Evolutionary conservation across 306 rosid genomes (phyloP).

Genomic region (Hippophae rhamnoides): DNA sequence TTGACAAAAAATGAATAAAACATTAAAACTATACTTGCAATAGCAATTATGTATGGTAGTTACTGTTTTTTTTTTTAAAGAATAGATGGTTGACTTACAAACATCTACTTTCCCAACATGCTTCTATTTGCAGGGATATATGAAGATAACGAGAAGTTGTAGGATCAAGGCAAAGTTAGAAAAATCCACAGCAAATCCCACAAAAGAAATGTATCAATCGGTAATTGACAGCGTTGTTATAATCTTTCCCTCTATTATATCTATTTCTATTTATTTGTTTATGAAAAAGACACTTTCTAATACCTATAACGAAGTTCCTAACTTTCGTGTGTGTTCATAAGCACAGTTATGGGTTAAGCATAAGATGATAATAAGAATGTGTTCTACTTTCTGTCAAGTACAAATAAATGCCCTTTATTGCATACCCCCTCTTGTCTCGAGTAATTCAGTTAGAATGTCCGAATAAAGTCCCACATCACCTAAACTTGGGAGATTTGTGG

Average conservation of each 20-base stretch:
- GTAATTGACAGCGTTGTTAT: conserved; percentile 14
- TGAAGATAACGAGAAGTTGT: conserved; percentile 15
- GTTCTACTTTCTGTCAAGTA: conserved; percentile 2
- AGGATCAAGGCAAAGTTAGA: conserved; percentile 7
- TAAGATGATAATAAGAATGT: neutral
- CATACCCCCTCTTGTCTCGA: neutral
- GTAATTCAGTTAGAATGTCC: neutral
- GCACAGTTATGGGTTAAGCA: conserved; percentile 7
- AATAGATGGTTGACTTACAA: neutral
- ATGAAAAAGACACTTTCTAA: no score
- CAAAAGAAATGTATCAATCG: conserved; percentile 13
- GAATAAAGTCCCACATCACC: neutral
- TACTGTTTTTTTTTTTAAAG: neutral
- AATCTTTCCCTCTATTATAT: neutral
- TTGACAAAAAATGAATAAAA: no score
- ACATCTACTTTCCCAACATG: neutral
- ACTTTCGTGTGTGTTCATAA: neutral
- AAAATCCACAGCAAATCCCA: conserved; percentile 16
- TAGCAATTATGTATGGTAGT: no score
- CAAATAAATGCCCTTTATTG: neutral
- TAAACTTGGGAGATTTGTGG: neutral
- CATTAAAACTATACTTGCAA: no score
- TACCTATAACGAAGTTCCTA: no score
- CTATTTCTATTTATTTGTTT: neutral
- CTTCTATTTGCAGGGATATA: conserved; percentile 13